Base-by-base conservation (phyloP, 495 filamentous ascomycete species). In the Lichenothelia convexa region DNA sequence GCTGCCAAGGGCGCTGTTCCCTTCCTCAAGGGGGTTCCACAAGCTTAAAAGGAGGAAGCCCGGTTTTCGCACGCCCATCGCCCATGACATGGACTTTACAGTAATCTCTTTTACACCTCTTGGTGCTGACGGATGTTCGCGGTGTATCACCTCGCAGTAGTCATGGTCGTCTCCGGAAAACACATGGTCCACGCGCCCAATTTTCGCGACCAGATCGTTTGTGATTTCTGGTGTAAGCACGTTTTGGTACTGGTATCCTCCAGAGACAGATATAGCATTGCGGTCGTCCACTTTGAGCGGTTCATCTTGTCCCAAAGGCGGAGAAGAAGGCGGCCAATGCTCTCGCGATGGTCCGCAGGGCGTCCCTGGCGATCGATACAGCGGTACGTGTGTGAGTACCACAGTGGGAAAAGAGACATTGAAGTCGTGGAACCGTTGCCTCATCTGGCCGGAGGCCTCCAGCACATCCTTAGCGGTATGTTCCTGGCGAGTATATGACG, bases 141-240 rank as follows among this genome's bases (percentile, higher is more conserved):
- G 63, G 51, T 99, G 91, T 1, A 68, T 57, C 18, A 95, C 56
- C 38, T 93, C 85, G 57, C 91, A 99, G 58, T 95, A 93, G 55
- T 99, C 91, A 56, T 99, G 91, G 54, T 99, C 91, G 47, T 99
- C 91, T 1, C 91, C 91, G 1, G 84, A 92, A 51, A 94, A 95
- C 27, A 82, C 75, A 35, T 85, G 74, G 5, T 63, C 55, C 13
- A 93, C 73, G 32, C 83, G 73, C 15, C 83, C 81, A 20, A 83
- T 64, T 34, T 71, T 74, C 16, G 75, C 65, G 18, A 92, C 56
- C 11, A 94, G 50, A 21, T 73, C 68, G 12, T 70, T 63, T 3
- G 86, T 87, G 38, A 93, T 70, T 4, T 70, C 59, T 24, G 70
- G 67, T 11, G 67, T 71, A 18, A 95, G 68, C 5, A 94, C 91